Evolutionary conservation across 257 asterid species (phyloP).

Genomic region (Solanum chmielewskii): DNA sequence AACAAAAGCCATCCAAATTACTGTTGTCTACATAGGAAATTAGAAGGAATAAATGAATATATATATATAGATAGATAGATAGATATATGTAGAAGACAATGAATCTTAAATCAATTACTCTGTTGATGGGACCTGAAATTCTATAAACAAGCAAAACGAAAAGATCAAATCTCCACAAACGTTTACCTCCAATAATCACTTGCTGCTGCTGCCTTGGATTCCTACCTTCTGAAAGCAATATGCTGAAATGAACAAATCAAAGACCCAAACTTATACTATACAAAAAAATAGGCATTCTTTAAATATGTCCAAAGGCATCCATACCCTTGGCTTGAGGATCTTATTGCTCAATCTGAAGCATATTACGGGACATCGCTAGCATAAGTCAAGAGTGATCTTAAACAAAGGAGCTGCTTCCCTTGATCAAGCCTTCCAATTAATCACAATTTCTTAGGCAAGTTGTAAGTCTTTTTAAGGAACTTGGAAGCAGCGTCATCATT

Average conservation of each 20-base stretch:
- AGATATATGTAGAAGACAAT: not conserved
- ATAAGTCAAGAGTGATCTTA: not conserved
- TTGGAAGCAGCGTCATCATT: conserved; percentile 82
- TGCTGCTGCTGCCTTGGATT: not conserved
- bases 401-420: not conserved
- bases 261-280: not conserved
- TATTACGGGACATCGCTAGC: not conserved
- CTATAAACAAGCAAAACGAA: not conserved
- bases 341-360: not conserved
- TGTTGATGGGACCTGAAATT: not conserved
- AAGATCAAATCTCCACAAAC: not conserved
- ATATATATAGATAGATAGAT: not conserved
- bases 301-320: not conserved
- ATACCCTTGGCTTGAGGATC: not conserved
- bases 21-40: not conserved
- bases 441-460: conserved; percentile 72
- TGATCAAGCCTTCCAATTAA: not conserved
- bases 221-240: not conserved
- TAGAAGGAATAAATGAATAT: not conserved
- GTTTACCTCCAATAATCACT: not conserved
- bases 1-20: not conserved
- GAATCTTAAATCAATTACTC: not conserved
- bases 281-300: not conserved
- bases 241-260: not conserved
- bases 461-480: conserved; percentile 86